Conservation (phyloP, 2,329 filamentous ascomycete species). For the Neonectria coccinea region DNA sequence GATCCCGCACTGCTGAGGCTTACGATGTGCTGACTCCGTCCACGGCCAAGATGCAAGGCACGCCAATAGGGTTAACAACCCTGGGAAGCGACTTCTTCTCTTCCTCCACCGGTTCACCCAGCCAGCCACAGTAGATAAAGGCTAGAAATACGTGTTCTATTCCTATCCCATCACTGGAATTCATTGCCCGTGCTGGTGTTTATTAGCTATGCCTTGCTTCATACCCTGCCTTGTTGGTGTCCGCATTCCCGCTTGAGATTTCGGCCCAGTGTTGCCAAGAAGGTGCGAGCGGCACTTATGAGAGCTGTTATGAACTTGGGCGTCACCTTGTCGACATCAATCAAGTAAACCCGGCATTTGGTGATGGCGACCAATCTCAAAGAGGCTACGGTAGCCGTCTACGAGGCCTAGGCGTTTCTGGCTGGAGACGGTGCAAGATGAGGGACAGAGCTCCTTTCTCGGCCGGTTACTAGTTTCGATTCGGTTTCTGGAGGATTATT, state of each 20-base stretch:
- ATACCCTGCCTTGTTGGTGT: too few species aligned
- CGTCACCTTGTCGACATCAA: neutral
- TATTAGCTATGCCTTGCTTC: neutral
- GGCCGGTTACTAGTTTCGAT: neutral
- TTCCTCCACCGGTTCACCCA: conserved; percentile 8
- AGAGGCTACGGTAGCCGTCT: conserved; percentile 6
- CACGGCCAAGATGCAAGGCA: conserved; percentile 4
- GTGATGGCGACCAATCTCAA: neutral
- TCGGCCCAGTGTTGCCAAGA: conserved; percentile 1
- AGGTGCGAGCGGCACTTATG: neutral
- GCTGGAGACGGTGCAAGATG: conserved; percentile 8
- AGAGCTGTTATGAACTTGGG: conserved; percentile 2
- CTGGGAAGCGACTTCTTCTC: neutral
- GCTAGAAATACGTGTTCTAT: neutral
- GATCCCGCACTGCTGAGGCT: neutral
- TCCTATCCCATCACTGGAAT: neutral
- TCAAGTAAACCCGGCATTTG: conserved; percentile 1
- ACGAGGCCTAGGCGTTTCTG: conserved; percentile 2
- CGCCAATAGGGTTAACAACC: neutral
- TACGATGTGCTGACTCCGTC: conserved; percentile 7
- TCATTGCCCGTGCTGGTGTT: neutral
- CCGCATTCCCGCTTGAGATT: conserved; percentile 1
- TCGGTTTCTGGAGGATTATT: neutral
- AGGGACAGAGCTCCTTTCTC: conserved; percentile 5
- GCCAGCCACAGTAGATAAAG: neutral